Conservation (phyloP, 192 early-diverging fungal genomes). For the Pilaira anomala region DNA sequence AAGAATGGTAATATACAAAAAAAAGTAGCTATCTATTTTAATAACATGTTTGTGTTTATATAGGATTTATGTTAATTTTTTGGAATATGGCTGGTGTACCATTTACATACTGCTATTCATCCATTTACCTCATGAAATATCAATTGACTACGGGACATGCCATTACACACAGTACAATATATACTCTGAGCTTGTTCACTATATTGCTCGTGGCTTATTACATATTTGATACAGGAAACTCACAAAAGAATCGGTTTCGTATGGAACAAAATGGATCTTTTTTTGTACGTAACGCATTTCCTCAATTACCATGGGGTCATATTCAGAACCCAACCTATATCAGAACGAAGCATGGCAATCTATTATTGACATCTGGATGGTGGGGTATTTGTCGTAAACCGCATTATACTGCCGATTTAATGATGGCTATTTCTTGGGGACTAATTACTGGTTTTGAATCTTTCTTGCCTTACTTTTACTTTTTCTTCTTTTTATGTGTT, state of each 20-base stretch:
- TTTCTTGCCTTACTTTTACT: constrained; percentile 85
- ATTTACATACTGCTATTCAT: constrained; percentile 46
- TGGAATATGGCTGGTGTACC: constrained; percentile 52
- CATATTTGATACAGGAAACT: constrained; percentile 51
- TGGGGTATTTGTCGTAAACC: constrained; percentile 71
- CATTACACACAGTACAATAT: constrained; percentile 28
- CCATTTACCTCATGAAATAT: constrained; percentile 41
- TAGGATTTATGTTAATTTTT: constrained; percentile 50
- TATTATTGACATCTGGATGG: constrained; percentile 62
- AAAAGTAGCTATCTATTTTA: neutral
- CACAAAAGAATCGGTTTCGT: constrained; percentile 49
- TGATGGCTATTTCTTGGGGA: constrained; percentile 82
- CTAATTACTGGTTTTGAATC: constrained; percentile 73
- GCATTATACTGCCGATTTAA: constrained; percentile 83
- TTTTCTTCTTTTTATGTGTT: constrained; percentile 79
- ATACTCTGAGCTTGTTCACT: constrained; percentile 29
- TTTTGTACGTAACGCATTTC: constrained; percentile 40
- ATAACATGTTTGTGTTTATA: too few relatives aligned
- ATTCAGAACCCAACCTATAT: constrained; percentile 62
- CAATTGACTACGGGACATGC: constrained; percentile 35
- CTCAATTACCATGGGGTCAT: constrained; percentile 45
- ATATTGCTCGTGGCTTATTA: constrained; percentile 38
- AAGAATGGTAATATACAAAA: constrained; percentile 40
- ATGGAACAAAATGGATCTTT: constrained; percentile 44
- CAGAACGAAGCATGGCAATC: constrained; percentile 57